Evolutionary conservation across 192 early-diverging fungal species (phyloP), one percentile per base, ranked within the genome.

Genomic region (Blastocladiella britannica): DNA sequence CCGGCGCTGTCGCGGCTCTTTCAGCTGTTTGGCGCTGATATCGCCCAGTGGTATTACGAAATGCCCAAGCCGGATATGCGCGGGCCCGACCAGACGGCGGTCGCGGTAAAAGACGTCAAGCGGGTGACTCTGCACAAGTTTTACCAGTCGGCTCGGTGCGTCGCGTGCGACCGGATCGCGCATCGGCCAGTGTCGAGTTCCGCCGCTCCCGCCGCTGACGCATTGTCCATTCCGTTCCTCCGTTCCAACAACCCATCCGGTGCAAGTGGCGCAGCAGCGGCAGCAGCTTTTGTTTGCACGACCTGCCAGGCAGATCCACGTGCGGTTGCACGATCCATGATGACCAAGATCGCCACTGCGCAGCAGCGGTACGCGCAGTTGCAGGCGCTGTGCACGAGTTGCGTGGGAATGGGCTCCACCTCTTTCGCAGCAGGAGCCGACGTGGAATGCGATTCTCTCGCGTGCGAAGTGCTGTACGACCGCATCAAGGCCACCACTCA

Each of bases 1-100:
- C 88, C 88, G 4, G 76, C 86, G 1, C 67, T 96, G 9, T 67
- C 78, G 31, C 63, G 92, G 20, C 66, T 91, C 8, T 83, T 96
- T 51, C 81, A 81, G 24, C 68, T 92, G 2, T 69, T 89, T 0
- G 90, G 89, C 27, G 80, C 75, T 5, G 77, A 82, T 68, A 64
- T 66, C 37, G 54, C 47, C 22, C 5, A 55, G 9, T 71, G 64
- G 69, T 59, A 59, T 31, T 31, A 37, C n/a, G 25, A 29, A 22
- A 59, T 64, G 62, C 53, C 58, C 24, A 60, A 55, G 26, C 25
- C 27, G 25, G 26, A n/a, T 8, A 24, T 15, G 1, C 8, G 22
- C 6, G 26, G 18, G 3, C 27, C 31, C 20, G 28, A 47, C 51
- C 26, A 28, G 28, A 56, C 43, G 58, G 51, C 55, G 54, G 20